These are phyloP conservation scores for Leccinum sublutescens DNA, from an alignment of 768 basidiomycete genomes.

Conservation along the genomic window DNA sequence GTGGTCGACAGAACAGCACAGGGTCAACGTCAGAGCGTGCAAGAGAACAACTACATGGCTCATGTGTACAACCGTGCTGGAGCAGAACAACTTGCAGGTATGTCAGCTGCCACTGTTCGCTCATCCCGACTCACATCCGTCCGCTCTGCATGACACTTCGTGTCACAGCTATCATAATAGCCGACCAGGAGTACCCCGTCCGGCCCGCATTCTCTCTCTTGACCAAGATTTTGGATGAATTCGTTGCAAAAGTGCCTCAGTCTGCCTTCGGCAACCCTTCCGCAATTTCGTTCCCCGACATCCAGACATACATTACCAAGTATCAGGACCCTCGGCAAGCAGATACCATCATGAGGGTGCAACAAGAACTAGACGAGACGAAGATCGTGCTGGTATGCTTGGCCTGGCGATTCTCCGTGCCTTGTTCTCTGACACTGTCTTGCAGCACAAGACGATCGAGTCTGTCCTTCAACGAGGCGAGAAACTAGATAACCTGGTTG, in stretches of 20 bases:
- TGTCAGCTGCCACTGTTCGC: conserved; percentile 21
- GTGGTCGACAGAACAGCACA: conserved; percentile 84
- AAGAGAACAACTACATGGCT: conserved; percentile 90
- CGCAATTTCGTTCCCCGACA: conserved; percentile 73
- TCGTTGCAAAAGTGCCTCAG: conserved; percentile 75
- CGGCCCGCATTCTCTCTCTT: conserved; percentile 95
- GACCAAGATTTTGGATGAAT: conserved; percentile 92
- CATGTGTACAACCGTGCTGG: conserved; percentile 92
- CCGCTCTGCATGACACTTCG: conserved; percentile 3
- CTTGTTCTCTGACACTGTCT: conserved; percentile 1
- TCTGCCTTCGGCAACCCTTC: conserved; percentile 63
- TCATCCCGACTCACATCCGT: not conserved
- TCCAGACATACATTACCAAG: conserved; percentile 76
- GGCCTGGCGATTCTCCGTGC: not conserved
- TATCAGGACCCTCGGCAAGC: conserved; percentile 98
- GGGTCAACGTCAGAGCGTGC: conserved; percentile 89
- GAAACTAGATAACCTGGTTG: conserved; percentile 93
- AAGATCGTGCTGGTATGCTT: conserved; percentile 90
- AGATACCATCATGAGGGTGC: conserved; percentile 97
- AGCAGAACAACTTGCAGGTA: conserved; percentile 82
- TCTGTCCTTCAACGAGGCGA: conserved; percentile 94
- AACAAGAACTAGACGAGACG: conserved; percentile 97
- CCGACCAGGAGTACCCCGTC: conserved; percentile 95
- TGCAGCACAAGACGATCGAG: conserved; percentile 98
- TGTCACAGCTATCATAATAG: conserved; percentile 77